Conservation (phyloP, 2,329 filamentous ascomycete species). For the Venturia asperata region DNA sequence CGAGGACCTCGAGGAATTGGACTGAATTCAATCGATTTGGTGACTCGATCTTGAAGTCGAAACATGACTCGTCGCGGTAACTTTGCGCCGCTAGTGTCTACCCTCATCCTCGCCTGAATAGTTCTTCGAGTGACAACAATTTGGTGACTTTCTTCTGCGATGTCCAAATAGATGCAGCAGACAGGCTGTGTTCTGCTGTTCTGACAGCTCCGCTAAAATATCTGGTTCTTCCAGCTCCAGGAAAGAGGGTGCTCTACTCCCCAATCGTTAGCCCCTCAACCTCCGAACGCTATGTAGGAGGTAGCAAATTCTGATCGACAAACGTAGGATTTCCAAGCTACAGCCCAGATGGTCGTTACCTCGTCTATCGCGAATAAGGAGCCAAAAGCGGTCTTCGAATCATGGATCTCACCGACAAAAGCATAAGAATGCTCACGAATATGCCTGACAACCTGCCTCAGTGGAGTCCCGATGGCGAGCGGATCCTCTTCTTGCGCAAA, state of each 20-base stretch:
- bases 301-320: slow-evolving; percentile 36
- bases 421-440: too few species aligned
- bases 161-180: too few species aligned
- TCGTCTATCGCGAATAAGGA: slow-evolving; percentile 38
- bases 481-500: too few species aligned
- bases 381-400: too few species aligned
- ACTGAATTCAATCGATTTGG: not conserved
- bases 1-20: not conserved
- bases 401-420: too few species aligned
- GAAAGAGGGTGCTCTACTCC: slow-evolving; percentile 25
- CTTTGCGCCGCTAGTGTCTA: not conserved
- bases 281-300: slow-evolving; percentile 23
- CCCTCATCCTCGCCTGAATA: not conserved
- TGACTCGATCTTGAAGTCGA: not conserved
- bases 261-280: slow-evolving; percentile 35
- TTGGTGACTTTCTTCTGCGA: too few species aligned
- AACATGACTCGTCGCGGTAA: not conserved
- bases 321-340: slow-evolving; percentile 31
- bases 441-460: too few species aligned
- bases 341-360: slow-evolving; percentile 28
- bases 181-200: too few species aligned
- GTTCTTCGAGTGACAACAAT: too few species aligned
- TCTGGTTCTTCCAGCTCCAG: slow-evolving; percentile 19
- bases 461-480: too few species aligned
- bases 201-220: too few species aligned